phyloP scores from a whole-genome alignment of 2,329 filamentous ascomycete genomes.

The Colletotrichum sp. region DNA sequence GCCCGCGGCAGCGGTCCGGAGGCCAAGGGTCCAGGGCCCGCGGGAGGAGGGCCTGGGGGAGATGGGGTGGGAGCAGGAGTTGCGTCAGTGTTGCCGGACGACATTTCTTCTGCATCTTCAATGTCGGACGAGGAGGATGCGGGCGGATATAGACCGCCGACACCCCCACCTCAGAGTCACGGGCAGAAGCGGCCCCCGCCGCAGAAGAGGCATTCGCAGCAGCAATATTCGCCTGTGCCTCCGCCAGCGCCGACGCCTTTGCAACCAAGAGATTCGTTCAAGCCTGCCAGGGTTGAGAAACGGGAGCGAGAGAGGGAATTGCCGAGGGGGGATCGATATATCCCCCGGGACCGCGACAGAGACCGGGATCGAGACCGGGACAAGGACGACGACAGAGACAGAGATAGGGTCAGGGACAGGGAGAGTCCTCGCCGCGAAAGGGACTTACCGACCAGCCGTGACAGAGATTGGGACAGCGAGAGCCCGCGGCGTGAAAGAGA shows the following conservation, averaged over 20 bases:
- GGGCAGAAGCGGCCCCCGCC: neutral
- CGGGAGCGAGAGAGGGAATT: slow-evolving; percentile 6
- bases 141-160: slow-evolving; percentile 12
- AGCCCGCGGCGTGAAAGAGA: neutral
- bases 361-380: slow-evolving; percentile 10
- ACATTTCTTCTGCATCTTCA: neutral
- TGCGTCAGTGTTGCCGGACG: neutral
- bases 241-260: neutral
- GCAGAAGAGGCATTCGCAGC: neutral
- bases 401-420: slow-evolving; percentile 9
- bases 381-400: slow-evolving; percentile 10
- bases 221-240: neutral
- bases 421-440: neutral
- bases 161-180: slow-evolving; percentile 4
- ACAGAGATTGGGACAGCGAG: slow-evolving; percentile 2
- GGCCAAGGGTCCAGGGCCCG: neutral
- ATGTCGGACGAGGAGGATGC: slow-evolving; percentile 14
- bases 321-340: neutral
- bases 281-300: neutral
- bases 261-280: neutral
- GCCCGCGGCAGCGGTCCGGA: slow-evolving; percentile 6
- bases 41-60: neutral
- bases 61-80: neutral
- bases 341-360: neutral
- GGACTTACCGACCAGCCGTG: neutral